phyloP scores from a whole-genome alignment of 2,329 filamentous ascomycete species.

The Calonectria hawksworthii region DNA sequence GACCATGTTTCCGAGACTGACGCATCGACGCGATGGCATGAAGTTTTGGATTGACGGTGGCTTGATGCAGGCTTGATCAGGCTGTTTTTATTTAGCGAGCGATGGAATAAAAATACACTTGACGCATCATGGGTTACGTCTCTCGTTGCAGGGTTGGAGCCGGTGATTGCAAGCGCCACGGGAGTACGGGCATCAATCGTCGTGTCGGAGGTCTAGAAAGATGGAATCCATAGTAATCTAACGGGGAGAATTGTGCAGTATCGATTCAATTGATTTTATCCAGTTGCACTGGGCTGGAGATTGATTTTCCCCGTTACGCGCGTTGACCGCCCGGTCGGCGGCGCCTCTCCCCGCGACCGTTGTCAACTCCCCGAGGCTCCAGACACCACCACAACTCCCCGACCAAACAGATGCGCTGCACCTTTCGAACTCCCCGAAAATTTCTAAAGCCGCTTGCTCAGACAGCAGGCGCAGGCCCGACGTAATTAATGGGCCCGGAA shows the following conservation, averaged over 20 bases:
- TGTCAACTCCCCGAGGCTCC: conserved; percentile 3
- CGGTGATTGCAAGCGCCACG: not conserved
- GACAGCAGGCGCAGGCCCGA: not conserved
- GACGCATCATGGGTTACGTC: not conserved
- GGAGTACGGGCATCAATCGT: not conserved
- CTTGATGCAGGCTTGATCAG: not conserved
- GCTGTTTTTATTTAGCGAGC: not conserved
- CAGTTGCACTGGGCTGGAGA: not conserved
- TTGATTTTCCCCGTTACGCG: not conserved
- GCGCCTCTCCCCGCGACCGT: not conserved
- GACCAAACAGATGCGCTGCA: not conserved
- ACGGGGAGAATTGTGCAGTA: not conserved
- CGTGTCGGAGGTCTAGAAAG: not conserved
- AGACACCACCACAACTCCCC: not conserved
- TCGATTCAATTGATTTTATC: not conserved
- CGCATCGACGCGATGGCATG: not conserved
- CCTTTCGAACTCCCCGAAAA: not conserved
- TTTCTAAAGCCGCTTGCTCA: not conserved
- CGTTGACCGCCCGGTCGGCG: not conserved
- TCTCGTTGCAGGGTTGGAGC: not conserved
- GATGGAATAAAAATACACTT: not conserved
- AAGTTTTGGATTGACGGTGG: not conserved
- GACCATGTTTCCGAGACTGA: not conserved
- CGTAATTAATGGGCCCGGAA: not conserved
- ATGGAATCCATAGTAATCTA: no score